Evolutionary conservation across 805 yeast species (phyloP).

Genomic region (Starmerella stigmatis): DNA sequence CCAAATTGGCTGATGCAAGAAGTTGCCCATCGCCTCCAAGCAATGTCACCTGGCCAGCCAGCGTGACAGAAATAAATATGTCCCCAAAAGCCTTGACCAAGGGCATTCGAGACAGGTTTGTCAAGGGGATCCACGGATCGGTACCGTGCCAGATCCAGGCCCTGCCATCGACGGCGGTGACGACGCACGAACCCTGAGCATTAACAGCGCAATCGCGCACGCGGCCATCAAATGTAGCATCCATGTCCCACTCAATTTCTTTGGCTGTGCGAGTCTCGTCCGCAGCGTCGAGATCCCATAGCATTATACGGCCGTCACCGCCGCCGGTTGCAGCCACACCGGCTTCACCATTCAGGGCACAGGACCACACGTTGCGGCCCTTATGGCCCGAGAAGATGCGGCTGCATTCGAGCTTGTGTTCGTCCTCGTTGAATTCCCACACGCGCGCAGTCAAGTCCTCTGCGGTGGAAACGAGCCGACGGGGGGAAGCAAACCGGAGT

Average conservation of each 20-base stretch:
- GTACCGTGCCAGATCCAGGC: not conserved
- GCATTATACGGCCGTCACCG: slow-evolving; percentile 74
- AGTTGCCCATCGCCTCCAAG: not conserved
- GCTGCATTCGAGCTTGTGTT: slow-evolving; percentile 33
- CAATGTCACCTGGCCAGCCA: slow-evolving; percentile 7
- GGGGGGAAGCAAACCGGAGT: slow-evolving; percentile 43
- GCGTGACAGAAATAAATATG: slow-evolving; percentile 4
- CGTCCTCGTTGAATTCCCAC: slow-evolving; percentile 42
- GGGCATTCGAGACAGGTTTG: slow-evolving; percentile 1
- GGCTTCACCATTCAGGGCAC: slow-evolving; percentile 39
- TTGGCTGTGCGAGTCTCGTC: not conserved
- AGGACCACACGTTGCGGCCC: slow-evolving; percentile 76
- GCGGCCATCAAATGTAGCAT: not conserved
- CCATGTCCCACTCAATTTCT: slow-evolving; percentile 1
- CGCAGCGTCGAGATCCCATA: slow-evolving; percentile 38
- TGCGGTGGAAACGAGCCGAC: slow-evolving; percentile 51
- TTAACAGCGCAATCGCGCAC: slow-evolving; percentile 7
- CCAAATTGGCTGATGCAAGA: not conserved
- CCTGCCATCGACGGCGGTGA: not conserved
- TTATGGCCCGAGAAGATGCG: slow-evolving; percentile 57
- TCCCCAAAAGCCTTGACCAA: slow-evolving; percentile 4
- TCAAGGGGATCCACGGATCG: not conserved
- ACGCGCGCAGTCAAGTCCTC: slow-evolving; percentile 80
- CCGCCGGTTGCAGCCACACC: slow-evolving; percentile 73
- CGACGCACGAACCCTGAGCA: not conserved